Conservation (phyloP, 208 protist species). For the Jaenimonas drosophilae region DNA sequence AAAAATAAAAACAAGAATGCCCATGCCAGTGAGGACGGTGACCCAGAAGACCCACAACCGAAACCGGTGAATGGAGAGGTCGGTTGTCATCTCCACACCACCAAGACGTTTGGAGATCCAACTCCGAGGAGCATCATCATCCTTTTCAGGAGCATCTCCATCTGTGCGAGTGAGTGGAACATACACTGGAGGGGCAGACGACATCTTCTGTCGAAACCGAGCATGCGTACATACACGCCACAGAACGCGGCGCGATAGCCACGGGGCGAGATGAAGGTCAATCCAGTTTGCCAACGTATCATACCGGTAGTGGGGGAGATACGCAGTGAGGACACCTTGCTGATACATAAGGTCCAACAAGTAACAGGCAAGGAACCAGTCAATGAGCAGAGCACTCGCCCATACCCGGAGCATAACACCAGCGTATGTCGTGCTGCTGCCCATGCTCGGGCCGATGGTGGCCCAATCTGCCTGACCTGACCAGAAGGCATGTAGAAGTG, state of each 20-base stretch:
- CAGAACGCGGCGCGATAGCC: constrained; percentile 3
- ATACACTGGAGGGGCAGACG: no score
- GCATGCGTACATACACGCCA: no score
- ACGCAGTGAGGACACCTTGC: constrained; percentile 21
- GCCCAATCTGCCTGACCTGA: constrained; percentile 14
- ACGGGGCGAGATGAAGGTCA: constrained; percentile 6
- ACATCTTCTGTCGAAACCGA: no score
- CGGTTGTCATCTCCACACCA: no score
- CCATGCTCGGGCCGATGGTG: constrained; percentile 9
- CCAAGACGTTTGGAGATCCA: no score
- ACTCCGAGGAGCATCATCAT: no score
- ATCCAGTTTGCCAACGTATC: constrained; percentile 15
- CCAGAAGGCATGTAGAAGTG: constrained; percentile 16
- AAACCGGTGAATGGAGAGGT: no score
- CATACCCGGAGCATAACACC: constrained; percentile 7
- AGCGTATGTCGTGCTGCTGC: constrained; percentile 1
- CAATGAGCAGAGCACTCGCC: constrained; percentile 8
- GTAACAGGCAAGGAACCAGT: constrained; percentile 29
- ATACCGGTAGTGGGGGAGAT: constrained; percentile 26
- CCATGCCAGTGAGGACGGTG: constrained; percentile 14
- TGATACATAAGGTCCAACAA: constrained; percentile 33
- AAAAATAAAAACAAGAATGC: constrained; percentile 14
- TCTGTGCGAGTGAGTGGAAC: no score
- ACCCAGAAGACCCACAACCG: constrained; percentile 19
- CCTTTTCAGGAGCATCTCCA: no score